Conservation (phyloP, 495 filamentous ascomycete genomes). For the Penicillium simplicissimum region DNA sequence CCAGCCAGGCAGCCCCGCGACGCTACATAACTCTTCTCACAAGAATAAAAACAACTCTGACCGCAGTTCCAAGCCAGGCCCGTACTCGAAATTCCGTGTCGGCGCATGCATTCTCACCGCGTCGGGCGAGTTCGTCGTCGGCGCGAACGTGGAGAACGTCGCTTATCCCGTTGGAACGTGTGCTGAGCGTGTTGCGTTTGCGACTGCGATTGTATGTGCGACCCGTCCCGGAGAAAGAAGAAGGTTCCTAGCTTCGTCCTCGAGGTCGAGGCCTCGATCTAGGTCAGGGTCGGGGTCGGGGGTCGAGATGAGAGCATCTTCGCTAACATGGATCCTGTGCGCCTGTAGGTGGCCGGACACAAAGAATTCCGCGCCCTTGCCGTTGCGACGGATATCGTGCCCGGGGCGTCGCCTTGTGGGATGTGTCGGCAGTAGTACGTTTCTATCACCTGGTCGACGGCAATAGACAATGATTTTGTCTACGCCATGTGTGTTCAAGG, state of each 20-base stretch:
- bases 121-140: constrained; percentile 61
- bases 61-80: constrained; percentile 53
- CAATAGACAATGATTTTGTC: too few relatives aligned
- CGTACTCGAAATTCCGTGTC: constrained; percentile 92
- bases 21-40: too few relatives aligned
- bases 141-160: constrained; percentile 94
- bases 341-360: constrained; percentile 64
- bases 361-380: constrained; percentile 77
- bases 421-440: constrained; percentile 57
- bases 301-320: too few relatives aligned
- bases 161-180: constrained; percentile 90
- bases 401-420: constrained; percentile 72
- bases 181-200: constrained; percentile 86
- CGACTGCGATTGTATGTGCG: constrained; percentile 68
- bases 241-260: too few relatives aligned
- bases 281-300: too few relatives aligned
- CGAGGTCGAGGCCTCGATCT: too few relatives aligned
- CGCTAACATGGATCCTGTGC: too few relatives aligned
- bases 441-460: too few relatives aligned
- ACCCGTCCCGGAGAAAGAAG: too few relatives aligned
- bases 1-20: background rate
- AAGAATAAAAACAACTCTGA: too few relatives aligned
- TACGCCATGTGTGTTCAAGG: background rate
- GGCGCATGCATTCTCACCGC: constrained; percentile 75
- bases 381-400: constrained; percentile 77